Base-by-base conservation (phyloP, 2,329 filamentous ascomycete species). In the Apiospora kogelbergensis region DNA sequence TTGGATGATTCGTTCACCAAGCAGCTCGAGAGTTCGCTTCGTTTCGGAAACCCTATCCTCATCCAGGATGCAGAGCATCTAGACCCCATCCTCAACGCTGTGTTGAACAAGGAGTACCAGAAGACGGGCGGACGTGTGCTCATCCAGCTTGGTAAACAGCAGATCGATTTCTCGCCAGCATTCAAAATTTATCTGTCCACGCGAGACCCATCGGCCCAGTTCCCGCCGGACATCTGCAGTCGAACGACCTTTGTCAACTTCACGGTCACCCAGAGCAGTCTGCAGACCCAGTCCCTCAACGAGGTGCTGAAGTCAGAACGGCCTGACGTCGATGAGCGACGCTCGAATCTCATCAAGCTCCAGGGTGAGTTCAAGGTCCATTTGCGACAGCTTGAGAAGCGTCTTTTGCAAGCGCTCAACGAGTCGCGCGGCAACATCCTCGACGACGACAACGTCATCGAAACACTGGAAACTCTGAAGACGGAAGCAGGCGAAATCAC, bases 301-400 rank as follows among this genome's bases (percentile, higher is more conserved):
- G 95, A 99, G 72, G 96, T 98, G 42, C 88, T 99, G 77, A 98
- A 98, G 81, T 97, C 95, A 17, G 96, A 99, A 84, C 90, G 97
- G 68, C 96, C 97, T 4, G 96, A 99, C 81, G 94, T 99, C 22
- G 96, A 99, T 78, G 95, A 98, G 84, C 90, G 96, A 72, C 90
- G 96, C 69, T 97, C 95, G 44, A 98, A 99, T 79, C 90, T 99
- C 73, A 97, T 98, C 87, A 99, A 99, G 84, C 89, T 98, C 76
- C 96, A 99, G 83, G 96, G 96, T 76, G 97, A 99, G 82, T 99
- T 99, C 87, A 98, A 97, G 83, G 91, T 98, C n/a, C 95, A 98
- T 81, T 89, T 99, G 57, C 92, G 96, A 72, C 93, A 97, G 80
- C 88, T 99, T 37, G 97, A 99, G 85, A 98, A 97, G 83, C 91